A percentile compares a stretch with the other conserved stretches of the same genome.
These are phyloP conservation scores for Litchi chinensis DNA, from an alignment of 345 rosid species.

Conservation along the genomic window DNA sequence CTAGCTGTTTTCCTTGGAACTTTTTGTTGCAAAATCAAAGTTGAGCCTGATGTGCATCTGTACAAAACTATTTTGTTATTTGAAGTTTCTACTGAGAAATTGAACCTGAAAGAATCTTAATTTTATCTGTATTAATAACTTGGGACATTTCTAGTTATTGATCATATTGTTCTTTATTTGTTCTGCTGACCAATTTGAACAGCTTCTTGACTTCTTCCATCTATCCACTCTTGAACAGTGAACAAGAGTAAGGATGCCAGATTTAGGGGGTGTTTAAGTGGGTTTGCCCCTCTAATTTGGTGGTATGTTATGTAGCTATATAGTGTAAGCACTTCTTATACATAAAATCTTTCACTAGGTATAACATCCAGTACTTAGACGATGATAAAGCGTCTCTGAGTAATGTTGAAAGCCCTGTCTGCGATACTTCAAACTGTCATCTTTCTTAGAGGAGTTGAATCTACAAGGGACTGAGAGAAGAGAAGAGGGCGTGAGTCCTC, in stretches of 20 bases:
- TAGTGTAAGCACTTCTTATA: not conserved
- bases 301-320: not conserved
- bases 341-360: not conserved
- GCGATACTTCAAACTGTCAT: not conserved
- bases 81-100: not conserved
- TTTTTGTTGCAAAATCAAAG: not conserved
- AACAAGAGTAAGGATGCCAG: not conserved
- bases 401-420: not conserved
- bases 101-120: not conserved
- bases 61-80: not conserved
- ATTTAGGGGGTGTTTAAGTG: not conserved
- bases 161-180: not conserved
- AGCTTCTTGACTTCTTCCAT: not conserved
- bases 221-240: not conserved
- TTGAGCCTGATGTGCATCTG: not conserved
- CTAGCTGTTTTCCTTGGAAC: not conserved
- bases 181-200: not conserved
- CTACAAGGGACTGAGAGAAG: not conserved
- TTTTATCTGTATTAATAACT: not conserved
- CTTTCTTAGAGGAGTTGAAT: not conserved
- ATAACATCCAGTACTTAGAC: not conserved
- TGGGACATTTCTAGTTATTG: not conserved
- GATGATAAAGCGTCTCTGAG: not conserved
- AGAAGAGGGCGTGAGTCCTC: not conserved
- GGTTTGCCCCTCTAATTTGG: no score